Evolutionary conservation across 768 basidiomycete species (phyloP).

Genomic region (Serendipita sp.): DNA sequence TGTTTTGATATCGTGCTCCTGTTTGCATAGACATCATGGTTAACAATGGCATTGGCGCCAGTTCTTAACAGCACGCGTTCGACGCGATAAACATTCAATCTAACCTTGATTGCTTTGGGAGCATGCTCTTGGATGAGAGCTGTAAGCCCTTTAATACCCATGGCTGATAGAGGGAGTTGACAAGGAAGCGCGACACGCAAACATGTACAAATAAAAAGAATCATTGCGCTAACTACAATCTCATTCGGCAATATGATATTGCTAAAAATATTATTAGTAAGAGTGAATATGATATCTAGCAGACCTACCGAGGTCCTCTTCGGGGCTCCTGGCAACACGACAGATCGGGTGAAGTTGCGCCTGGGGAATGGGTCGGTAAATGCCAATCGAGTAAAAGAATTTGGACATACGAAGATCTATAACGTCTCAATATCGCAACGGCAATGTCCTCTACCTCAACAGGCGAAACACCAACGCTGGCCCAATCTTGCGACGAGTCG

Average conservation of each 20-base stretch:
- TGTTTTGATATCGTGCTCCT: constrained; percentile 90
- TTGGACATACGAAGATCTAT: constrained; percentile 64
- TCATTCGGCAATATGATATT: constrained; percentile 4
- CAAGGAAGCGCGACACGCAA: neutral
- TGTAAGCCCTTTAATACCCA: constrained; percentile 96
- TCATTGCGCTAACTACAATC: neutral
- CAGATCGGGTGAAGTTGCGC: constrained; percentile 10
- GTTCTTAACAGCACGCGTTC: neutral
- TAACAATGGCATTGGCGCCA: constrained; percentile 5
- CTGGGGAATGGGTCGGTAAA: neutral
- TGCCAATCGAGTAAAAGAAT: neutral
- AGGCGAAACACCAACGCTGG: constrained; percentile 60
- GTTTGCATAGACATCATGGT: constrained; percentile 9
- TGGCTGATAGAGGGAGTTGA: constrained; percentile 17
- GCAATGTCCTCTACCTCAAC: constrained; percentile 77
- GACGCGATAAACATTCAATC: neutral
- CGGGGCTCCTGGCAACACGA: constrained; percentile 6
- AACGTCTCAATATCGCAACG: constrained; percentile 77
- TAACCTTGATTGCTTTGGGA: constrained; percentile 52
- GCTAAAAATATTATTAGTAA: neutral
- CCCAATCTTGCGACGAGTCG: constrained; percentile 54
- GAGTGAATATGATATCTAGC: neutral
- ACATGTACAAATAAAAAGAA: constrained; percentile 5
- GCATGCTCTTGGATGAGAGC: constrained; percentile 79
- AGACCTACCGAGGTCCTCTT: constrained; percentile 1